phyloP scores from a whole-genome alignment of 106 monocot genomes.

The Allium cepa region DNA sequence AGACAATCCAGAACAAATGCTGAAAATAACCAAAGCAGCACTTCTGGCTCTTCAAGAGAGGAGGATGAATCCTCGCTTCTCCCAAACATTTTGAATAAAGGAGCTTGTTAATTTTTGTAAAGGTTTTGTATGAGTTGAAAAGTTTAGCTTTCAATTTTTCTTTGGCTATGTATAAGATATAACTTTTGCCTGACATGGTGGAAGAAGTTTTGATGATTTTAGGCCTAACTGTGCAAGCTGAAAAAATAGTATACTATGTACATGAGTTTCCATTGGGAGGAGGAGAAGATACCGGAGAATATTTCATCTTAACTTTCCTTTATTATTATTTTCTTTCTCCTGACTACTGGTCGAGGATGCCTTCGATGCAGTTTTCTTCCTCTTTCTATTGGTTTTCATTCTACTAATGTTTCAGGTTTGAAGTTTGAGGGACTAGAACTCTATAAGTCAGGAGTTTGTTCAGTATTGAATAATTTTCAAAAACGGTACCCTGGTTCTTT shows the following conservation, averaged over 20 bases:
- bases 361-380: conserved; percentile 4
- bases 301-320: no score
- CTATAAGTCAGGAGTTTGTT: no score
- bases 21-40: conserved; percentile 33
- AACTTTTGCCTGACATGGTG: no score
- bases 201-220: no score
- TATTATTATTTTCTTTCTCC: not conserved
- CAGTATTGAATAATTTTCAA: no score
- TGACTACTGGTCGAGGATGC: not conserved
- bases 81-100: conserved; percentile 10
- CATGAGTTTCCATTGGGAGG: conserved; percentile 3
- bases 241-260: not conserved
- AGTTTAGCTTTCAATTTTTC: no score
- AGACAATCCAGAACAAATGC: conserved; percentile 30
- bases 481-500: no score
- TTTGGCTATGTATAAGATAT: no score
- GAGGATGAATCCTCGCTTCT: conserved; percentile 29
- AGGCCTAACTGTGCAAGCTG: not conserved
- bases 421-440: not conserved
- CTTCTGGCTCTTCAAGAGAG: conserved; percentile 17
- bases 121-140: not conserved
- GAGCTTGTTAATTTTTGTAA: not conserved
- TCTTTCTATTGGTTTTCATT: not conserved
- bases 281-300: no score
- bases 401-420: not conserved